Evolutionary conservation across 805 yeast genomes (phyloP).

Genomic region (Lipomyces mesembrius): DNA sequence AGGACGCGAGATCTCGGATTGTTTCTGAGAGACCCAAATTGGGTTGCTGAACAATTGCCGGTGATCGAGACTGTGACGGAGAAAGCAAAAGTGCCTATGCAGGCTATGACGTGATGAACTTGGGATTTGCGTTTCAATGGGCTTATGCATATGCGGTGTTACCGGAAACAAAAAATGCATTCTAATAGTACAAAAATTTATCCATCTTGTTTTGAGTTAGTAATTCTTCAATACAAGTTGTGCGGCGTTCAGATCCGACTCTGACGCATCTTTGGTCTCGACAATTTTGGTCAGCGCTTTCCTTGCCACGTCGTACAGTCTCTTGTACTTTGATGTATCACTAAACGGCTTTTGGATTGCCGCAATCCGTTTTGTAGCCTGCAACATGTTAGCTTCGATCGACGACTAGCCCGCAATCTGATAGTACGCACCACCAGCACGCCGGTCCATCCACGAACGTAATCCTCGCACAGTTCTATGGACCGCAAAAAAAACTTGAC

Average conservation of each 20-base stretch:
- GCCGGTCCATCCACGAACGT: constrained; percentile 77
- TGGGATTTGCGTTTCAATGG: neutral
- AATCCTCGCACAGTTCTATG: constrained; percentile 75
- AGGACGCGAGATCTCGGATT: constrained; percentile 68
- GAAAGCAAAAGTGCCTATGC: constrained; percentile 3
- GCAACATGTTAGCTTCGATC: neutral
- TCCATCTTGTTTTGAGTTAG: constrained; percentile 3
- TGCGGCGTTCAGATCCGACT: constrained; percentile 50
- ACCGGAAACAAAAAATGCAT: neutral
- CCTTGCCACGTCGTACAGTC: constrained; percentile 49
- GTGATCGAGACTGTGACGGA: constrained; percentile 50
- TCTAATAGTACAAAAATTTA: neutral
- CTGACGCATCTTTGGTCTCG: constrained; percentile 42
- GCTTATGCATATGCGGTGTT: constrained; percentile 2
- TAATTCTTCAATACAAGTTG: constrained; percentile 39
- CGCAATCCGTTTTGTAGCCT: constrained; percentile 41
- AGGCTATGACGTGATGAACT: neutral
- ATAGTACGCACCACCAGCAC: constrained; percentile 47
- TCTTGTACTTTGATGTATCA: constrained; percentile 42
- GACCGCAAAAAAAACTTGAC: constrained; percentile 64
- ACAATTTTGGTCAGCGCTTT: constrained; percentile 48
- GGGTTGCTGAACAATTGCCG: constrained; percentile 74
- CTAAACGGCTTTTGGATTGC: constrained; percentile 11
- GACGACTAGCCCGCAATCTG: neutral
- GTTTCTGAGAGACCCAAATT: constrained; percentile 76